Conservation (phyloP, 2,329 filamentous ascomycete species). For the Proliferodiscus dingleyae region DNA sequence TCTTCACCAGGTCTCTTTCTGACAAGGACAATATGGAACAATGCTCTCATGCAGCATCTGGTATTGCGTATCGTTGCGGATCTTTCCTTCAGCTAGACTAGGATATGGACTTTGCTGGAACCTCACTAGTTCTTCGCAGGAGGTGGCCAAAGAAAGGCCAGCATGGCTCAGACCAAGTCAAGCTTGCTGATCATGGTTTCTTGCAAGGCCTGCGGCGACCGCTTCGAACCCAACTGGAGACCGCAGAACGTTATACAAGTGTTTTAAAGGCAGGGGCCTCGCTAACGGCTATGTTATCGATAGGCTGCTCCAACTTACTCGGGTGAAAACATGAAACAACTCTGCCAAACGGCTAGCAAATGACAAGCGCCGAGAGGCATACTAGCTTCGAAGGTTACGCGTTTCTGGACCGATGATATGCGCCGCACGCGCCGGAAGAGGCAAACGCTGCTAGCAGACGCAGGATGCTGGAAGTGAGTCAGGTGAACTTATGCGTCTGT, state of each 20-base stretch:
- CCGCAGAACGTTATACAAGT: slow-evolving; percentile 3
- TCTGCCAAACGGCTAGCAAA: background rate
- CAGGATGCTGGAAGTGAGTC: slow-evolving; percentile 5
- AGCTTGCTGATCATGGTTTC: background rate
- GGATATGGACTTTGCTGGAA: slow-evolving; percentile 8
- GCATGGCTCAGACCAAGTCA: background rate
- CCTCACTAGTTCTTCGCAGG: background rate
- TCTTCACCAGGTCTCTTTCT: slow-evolving; percentile 6
- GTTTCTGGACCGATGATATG: slow-evolving; percentile 6
- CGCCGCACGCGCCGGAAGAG: slow-evolving; percentile 1
- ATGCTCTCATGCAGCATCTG: slow-evolving; percentile 14
- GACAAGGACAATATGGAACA: slow-evolving; percentile 8
- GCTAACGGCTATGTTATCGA: background rate
- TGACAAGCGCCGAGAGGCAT: slow-evolving; percentile 1
- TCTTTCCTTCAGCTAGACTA: slow-evolving; percentile 15
- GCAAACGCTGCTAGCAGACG: background rate
- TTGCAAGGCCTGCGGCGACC: background rate
- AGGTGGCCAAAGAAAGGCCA: slow-evolving; percentile 1
- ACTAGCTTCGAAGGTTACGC: background rate
- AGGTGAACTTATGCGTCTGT: slow-evolving; percentile 9
- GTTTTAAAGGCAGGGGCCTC: slow-evolving; percentile 7
- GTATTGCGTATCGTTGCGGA: slow-evolving; percentile 1
- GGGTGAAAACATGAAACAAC: slow-evolving; percentile 5
- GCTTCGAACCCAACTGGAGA: background rate
- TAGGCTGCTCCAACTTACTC: slow-evolving; percentile 1